Conservation (phyloP, 306 rosid genomes). For the Cotoneaster glaucophyllus region DNA sequence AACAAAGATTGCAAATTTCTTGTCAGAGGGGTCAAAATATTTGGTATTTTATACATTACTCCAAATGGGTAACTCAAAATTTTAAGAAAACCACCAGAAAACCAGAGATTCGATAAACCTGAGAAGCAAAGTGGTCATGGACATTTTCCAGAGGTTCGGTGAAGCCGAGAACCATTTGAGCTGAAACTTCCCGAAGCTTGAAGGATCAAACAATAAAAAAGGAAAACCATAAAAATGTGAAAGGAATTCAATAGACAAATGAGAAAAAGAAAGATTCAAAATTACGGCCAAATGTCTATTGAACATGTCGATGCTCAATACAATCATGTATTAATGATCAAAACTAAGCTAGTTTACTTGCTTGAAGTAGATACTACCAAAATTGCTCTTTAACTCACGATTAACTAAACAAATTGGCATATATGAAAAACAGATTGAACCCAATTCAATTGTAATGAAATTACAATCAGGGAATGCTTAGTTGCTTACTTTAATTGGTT, state of each 20-base stretch:
- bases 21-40: conserved; percentile 17
- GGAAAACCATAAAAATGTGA: neutral
- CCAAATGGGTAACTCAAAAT: neutral
- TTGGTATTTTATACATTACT: conserved; percentile 41
- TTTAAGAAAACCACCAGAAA: neutral
- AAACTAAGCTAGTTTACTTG: too few relatives aligned
- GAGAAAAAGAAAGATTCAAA: neutral
- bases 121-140: neutral
- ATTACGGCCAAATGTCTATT: too few relatives aligned
- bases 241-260: neutral
- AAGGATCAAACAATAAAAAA: neutral
- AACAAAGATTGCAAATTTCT: conserved; percentile 27
- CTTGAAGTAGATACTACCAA: too few relatives aligned
- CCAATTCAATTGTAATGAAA: too few relatives aligned
- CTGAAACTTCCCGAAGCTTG: neutral
- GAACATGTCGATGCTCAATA: too few relatives aligned
- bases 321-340: too few relatives aligned
- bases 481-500: too few relatives aligned
- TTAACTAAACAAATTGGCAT: too few relatives aligned
- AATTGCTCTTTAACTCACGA: too few relatives aligned
- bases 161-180: neutral
- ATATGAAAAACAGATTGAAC: too few relatives aligned
- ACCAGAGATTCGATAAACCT: neutral
- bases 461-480: too few relatives aligned
- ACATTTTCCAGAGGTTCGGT: neutral